phyloP scores from a whole-genome alignment of 441 rosid genomes.

The Biscutella laevigata region DNA sequence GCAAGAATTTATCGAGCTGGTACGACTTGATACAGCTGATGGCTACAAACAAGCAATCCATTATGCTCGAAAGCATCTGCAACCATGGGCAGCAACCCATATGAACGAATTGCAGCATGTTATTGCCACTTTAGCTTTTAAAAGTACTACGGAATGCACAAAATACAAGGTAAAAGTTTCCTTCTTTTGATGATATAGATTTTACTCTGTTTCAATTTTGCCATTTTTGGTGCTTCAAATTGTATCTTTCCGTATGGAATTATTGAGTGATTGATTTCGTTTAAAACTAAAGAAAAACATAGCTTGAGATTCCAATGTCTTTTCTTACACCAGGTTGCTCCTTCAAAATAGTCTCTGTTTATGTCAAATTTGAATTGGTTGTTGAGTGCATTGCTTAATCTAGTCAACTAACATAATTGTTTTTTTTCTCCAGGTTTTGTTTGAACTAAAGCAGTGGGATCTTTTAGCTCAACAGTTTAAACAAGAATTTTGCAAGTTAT shows the following conservation, averaged over 20 bases:
- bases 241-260: constrained; percentile 1
- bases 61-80: constrained; percentile 75
- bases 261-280: neutral
- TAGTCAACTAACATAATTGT: neutral
- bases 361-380: neutral
- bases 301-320: neutral
- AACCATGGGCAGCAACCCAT: constrained; percentile 78
- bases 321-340: neutral
- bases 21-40: constrained; percentile 64
- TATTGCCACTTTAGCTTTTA: constrained; percentile 76
- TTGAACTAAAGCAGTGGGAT: constrained; percentile 85
- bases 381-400: constrained; percentile 6
- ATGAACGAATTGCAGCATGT: constrained; percentile 74
- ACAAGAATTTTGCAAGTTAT: constrained; percentile 80
- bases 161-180: constrained; percentile 56
- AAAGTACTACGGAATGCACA: constrained; percentile 60
- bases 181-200: constrained; percentile 5
- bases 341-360: neutral
- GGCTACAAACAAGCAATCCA: constrained; percentile 56
- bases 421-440: constrained; percentile 46
- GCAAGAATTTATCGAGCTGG: constrained; percentile 87
- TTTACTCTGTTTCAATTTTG: neutral
- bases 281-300: neutral
- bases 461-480: constrained; percentile 74
- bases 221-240: neutral